phyloP scores from a whole-genome alignment of 495 filamentous ascomycete genomes.

The Penicillium odoratum region DNA sequence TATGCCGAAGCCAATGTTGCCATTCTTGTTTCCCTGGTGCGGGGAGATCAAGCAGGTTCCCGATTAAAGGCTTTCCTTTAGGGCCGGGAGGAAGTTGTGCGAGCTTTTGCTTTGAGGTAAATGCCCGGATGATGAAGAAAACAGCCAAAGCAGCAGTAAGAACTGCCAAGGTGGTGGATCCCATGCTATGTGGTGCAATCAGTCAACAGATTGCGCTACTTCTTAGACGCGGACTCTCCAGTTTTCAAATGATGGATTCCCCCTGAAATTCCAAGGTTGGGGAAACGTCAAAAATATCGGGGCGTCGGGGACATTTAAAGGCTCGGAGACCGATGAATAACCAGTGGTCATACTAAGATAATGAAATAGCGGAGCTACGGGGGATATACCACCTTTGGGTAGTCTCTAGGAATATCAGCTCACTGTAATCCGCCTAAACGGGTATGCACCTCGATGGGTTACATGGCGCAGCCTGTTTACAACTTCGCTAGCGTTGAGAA shows the following conservation, averaged over 20 bases:
- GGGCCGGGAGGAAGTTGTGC: background rate
- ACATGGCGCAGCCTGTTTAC: too few species aligned
- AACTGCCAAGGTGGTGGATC: background rate
- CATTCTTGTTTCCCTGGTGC: conserved; percentile 1
- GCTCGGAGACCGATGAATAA: background rate
- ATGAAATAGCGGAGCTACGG: background rate
- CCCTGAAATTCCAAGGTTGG: background rate
- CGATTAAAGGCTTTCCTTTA: conserved; percentile 1
- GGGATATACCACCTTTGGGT: background rate
- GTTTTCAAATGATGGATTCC: background rate
- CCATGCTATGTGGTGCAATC: background rate
- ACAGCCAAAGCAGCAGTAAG: background rate
- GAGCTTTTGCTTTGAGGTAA: background rate
- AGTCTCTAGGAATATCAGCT: background rate
- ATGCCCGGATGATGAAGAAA: background rate
- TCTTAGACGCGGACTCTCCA: background rate
- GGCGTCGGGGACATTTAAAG: background rate
- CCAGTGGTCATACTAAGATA: background rate
- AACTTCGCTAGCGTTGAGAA: too few species aligned
- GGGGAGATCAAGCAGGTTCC: background rate
- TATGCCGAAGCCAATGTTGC: background rate
- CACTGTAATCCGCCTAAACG: too few species aligned
- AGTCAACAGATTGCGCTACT: background rate
- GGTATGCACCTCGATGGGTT: too few species aligned
- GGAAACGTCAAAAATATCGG: background rate